Base-by-base conservation (phyloP, 164 flowering plant genomes). In the Vitis rupestris region DNA sequence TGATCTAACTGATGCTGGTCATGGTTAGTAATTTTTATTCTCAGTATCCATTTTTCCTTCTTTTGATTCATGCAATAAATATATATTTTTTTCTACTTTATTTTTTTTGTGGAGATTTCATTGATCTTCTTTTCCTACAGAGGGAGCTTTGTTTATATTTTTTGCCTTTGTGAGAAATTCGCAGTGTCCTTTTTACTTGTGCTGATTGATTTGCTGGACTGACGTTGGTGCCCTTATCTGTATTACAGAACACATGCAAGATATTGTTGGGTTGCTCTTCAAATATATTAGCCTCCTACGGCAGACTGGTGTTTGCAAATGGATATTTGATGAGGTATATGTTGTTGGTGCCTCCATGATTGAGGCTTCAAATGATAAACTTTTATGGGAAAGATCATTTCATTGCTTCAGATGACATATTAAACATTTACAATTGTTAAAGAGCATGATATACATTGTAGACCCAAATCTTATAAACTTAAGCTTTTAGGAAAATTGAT, bases 241-340 rank as follows among this genome's bases (percentile, higher is more conserved):
- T 19, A 60, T 72, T 77, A 59, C 88, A 93, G 98, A 89, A 64
- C 93, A 94, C 75, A 80, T 87, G 88, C 85, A 86, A 64, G 93
- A 90, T 72, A 86, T 91, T 63, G 75, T 91, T 51, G 99, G 91
- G 48, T 70, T 95, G 70, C 72, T 93, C 61, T 95, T 95, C 76
- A 91, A 78, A 75, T 91, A 95, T 78, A 84, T 93, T 66, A 23
- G 57, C 60, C 88, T 95, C 50, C 69, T 95, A 63, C 88, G 83
- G 67, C 70, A 88, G 50, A 87, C 96, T 75, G 98, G 99, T 71
- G 83, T 88, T 58, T 72, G 85, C 73, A 76, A 89, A 79, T 90
- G 99, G 99, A 93, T 95, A 75, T 95, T 91, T 82, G 95, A 93
- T 69, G 99, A 95, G 99, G 99, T 95, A 82, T 65, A 68, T 17